Base-by-base conservation (phyloP, 2,329 filamentous ascomycete genomes). In the Zasmidium cellare region DNA sequence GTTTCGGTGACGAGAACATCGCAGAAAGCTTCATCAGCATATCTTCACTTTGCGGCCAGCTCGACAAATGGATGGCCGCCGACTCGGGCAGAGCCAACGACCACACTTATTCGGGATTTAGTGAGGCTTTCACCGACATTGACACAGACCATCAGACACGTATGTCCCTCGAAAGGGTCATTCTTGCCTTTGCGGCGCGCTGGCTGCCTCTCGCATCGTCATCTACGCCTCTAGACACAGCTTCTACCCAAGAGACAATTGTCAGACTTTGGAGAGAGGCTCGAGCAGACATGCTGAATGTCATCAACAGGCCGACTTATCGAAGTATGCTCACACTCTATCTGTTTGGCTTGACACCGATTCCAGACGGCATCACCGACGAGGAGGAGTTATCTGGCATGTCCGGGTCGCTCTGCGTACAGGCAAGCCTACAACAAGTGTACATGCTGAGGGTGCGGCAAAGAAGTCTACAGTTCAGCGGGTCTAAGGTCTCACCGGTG, bases 301-400 rank as follows among this genome's bases (percentile, higher is more conserved):
- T 58, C n/a, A 55, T 55, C 6, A 58, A 58, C 18, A 51, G 56
- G 16, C 52, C 56, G 3, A 51, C 51, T 1, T 58, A 58, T 47
- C 56, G 56, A 22, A 55, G 51, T 3, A 51, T 58, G 48, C 52
- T 58, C 20, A 58, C 56, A 3, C 41, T 58, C 11, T 58, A 58
- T 20, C 47, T 58, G 16, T 58, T 58, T 38, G 56, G 56, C 5
- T 38, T 58, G 22, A 58, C 56, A 2, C 56, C 56, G 0, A 58
- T 58, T n/a, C 56, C 56, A 5, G 56, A 55, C 11, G 52, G 56
- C 14, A 55, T 58, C 24, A 51, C 52, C 18, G 56, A 58, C 2
- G 52, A 55, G 23, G 56, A 58, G 47, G 56, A 58, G 28, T 48
- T 41, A 12, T 52, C 55, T 19, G 56, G 56, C 9, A 35, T 58